Conservation (phyloP, 805 yeast genomes). For the Saccharomyces paradoxus region DNA sequence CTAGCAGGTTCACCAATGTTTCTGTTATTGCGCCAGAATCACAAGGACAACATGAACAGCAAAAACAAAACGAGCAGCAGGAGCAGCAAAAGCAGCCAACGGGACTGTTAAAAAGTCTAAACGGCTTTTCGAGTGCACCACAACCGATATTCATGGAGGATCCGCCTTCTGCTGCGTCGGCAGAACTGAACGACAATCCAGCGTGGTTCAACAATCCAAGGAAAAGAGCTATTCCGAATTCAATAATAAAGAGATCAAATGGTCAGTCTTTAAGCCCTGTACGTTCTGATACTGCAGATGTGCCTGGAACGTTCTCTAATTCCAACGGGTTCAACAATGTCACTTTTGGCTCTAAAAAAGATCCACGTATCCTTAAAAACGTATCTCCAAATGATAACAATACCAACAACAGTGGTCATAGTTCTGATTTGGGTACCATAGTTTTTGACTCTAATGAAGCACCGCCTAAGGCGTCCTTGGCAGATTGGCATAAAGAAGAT, state of each 20-base stretch:
- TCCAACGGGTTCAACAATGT: slow-evolving; percentile 30
- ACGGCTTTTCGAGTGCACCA: slow-evolving; percentile 1
- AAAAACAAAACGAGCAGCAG: slow-evolving; percentile 5
- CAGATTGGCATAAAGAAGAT: slow-evolving; percentile 37
- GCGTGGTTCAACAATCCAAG: slow-evolving; percentile 38
- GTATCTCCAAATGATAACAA: slow-evolving; percentile 5
- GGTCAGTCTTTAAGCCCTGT: neutral
- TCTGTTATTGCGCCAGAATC: slow-evolving; percentile 19
- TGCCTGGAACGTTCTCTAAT: neutral
- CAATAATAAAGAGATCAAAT: slow-evolving; percentile 36
- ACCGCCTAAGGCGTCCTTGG: slow-evolving; percentile 35
- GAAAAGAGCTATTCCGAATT: slow-evolving; percentile 41
- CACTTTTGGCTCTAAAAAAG: slow-evolving; percentile 33
- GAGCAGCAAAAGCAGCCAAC: slow-evolving; percentile 9
- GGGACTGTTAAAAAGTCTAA: neutral
- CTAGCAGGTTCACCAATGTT: slow-evolving; percentile 9
- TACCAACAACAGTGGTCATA: slow-evolving; percentile 13
- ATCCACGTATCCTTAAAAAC: slow-evolving; percentile 7
- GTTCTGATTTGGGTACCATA: slow-evolving; percentile 4
- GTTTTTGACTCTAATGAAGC: slow-evolving; percentile 33
- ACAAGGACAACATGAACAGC: slow-evolving; percentile 16
- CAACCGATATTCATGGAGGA: slow-evolving; percentile 1
- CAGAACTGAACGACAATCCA: slow-evolving; percentile 17
- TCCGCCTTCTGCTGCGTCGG: slow-evolving; percentile 1
- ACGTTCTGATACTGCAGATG: slow-evolving; percentile 4